These are phyloP conservation scores for Skeletonema potamos DNA, from an alignment of 108 stramenopile species.

Conservation along the genomic window DNA sequence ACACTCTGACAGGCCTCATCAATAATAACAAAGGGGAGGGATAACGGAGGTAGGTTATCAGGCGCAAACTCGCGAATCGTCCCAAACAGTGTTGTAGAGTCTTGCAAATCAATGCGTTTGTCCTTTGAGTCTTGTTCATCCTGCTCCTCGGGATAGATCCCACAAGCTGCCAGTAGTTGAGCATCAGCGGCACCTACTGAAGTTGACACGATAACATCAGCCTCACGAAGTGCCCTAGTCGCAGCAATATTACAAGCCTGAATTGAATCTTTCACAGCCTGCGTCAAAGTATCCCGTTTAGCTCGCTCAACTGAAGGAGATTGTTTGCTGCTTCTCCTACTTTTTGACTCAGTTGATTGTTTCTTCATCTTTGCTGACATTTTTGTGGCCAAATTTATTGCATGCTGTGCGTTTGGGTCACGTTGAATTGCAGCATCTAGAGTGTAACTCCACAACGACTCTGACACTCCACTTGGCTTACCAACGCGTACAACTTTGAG, in stretches of 20 bases:
- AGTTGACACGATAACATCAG: slow-evolving; percentile 96
- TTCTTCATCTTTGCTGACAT: slow-evolving; percentile 66
- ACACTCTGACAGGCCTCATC: slow-evolving; percentile 95
- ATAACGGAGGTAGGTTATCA: slow-evolving; percentile 75
- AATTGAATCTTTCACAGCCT: slow-evolving; percentile 81
- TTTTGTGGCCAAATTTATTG: slow-evolving; percentile 61
- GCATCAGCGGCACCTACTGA: slow-evolving; percentile 96
- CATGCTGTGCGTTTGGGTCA: slow-evolving; percentile 73
- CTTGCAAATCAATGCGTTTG: slow-evolving; percentile 3
- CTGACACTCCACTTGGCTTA: slow-evolving; percentile 75
- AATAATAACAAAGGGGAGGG: slow-evolving; percentile 83
- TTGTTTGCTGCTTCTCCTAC: slow-evolving; percentile 31
- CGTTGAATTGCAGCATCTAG: slow-evolving; percentile 78
- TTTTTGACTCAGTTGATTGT: slow-evolving; percentile 13
- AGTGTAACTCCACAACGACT: slow-evolving; percentile 71
- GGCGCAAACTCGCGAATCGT: slow-evolving; percentile 56
- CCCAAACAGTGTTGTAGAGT: slow-evolving; percentile 26
- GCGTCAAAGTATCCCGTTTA: slow-evolving; percentile 73
- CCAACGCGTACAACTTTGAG: slow-evolving; percentile 88
- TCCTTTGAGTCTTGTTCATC: slow-evolving; percentile 36
- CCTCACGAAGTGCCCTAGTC: slow-evolving; percentile 87
- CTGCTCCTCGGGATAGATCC: slow-evolving; percentile 55
- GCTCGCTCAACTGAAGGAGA: slow-evolving; percentile 52
- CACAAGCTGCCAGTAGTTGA: slow-evolving; percentile 90
- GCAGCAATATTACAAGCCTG: slow-evolving; percentile 80